phyloP scores from a whole-genome alignment of 139 green algal genomes.

The Coelastrella sp. region DNA sequence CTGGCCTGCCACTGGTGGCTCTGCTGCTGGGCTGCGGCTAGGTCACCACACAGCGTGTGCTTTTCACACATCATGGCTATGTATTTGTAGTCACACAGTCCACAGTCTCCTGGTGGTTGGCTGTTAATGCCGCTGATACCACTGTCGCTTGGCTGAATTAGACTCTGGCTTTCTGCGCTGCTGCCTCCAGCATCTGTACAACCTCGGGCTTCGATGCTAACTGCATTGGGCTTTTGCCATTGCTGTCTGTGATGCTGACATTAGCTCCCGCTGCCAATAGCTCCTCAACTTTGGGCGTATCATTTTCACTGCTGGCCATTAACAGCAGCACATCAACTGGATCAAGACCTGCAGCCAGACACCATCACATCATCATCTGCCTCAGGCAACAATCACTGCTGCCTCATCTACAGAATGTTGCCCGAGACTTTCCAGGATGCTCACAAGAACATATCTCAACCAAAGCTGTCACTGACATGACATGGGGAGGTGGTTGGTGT shows the following conservation, averaged over 20 bases:
- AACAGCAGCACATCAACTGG: conserved; percentile 94
- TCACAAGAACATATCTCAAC: too few relatives aligned
- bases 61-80: too few relatives aligned
- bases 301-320: conserved; percentile 87
- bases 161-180: not conserved
- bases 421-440: too few relatives aligned
- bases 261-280: conserved; percentile 84
- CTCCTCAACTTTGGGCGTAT: conserved; percentile 95
- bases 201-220: conserved; percentile 78
- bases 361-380: not conserved
- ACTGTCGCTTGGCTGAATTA: too few relatives aligned
- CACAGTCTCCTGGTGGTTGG: not conserved
- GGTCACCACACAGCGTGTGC: too few relatives aligned
- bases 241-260: conserved; percentile 66
- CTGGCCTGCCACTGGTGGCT: too few relatives aligned
- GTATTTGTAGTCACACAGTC: not conserved
- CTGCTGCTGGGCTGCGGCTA: too few relatives aligned
- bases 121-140: too few relatives aligned
- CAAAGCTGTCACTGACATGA: too few relatives aligned
- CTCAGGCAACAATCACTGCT: too few relatives aligned
- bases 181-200: conserved; percentile 64
- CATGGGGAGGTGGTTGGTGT: too few relatives aligned
- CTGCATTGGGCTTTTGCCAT: conserved; percentile 81
- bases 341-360: conserved; percentile 61
- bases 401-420: too few relatives aligned